Percentiles rank a stretch among this genome's conserved stretches.
phyloP scores from a whole-genome alignment of 1,284 basidiomycete species.

The Sutorius eximius region DNA sequence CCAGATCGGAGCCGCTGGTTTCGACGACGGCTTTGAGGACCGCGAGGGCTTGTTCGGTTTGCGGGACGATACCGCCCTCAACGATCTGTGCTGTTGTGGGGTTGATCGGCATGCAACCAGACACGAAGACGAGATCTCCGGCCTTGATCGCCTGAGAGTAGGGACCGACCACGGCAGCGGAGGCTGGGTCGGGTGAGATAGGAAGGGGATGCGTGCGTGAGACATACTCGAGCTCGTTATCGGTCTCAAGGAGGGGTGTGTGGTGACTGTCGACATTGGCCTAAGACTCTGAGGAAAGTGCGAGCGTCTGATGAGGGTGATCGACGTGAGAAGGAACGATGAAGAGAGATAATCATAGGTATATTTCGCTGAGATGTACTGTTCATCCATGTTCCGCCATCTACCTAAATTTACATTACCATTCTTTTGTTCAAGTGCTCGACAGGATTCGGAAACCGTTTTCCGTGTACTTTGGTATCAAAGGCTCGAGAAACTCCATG shows the following conservation, averaged over 20 bases:
- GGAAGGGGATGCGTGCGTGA: not conserved
- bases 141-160: constrained; percentile 89
- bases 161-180: constrained; percentile 85
- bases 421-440: constrained; percentile 30
- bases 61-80: constrained; percentile 77
- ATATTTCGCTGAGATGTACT: not conserved
- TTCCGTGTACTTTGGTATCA: no score
- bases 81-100: constrained; percentile 77
- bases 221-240: constrained; percentile 55
- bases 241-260: constrained; percentile 51
- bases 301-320: not conserved
- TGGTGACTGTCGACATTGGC: constrained; percentile 43
- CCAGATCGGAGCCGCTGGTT: constrained; percentile 77
- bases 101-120: constrained; percentile 87
- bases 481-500: no score
- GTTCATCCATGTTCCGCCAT: constrained; percentile 5
- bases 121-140: constrained; percentile 85
- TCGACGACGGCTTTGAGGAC: constrained; percentile 86
- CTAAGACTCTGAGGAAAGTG: not conserved
- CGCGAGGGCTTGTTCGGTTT: constrained; percentile 83
- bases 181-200: constrained; percentile 49
- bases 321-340: not conserved
- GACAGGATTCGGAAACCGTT: constrained; percentile 38
- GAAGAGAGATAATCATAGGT: not conserved
- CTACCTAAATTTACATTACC: not conserved